Evolutionary conservation across 345 rosid genomes (phyloP), one percentile per base, ranked within the genome.

Genomic region (Pistacia atlantica): DNA sequence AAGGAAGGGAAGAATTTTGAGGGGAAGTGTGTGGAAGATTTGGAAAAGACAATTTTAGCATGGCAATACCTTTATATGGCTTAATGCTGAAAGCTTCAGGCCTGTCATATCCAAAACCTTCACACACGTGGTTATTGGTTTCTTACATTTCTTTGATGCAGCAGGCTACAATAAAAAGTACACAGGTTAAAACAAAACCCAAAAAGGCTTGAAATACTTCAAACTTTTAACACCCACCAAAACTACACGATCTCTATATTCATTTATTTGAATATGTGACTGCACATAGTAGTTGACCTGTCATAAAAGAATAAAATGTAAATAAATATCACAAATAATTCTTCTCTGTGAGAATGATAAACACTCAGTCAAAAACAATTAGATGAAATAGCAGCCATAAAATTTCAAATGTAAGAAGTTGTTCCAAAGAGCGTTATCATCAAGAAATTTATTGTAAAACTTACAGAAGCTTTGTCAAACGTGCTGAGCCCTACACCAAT

Each of bases 61-160:
- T 12, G 31, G 70, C 33, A 45, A 54, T 80, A 93, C 97, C 97
- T 92, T 96, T 80, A 92, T 90, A 77, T 96, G 96, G 87, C 86
- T 88, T 37, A 93, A 82, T 5, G 98, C 97, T 51, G 98, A 92
- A 80, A 96, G 87, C 86, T 85, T 93, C 74, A 93, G 80, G 69
- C 99, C 99, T 58, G 98, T 87, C 98, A 96, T 93, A 80, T 96
- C 99, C 54, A 96, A 79, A 84, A 96, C 87, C 84, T 96, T 96
- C 69, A 92, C 78, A 61, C 99, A 91, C 37, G 93, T 92, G 63
- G 93, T 92, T 84, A 93, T 88, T 11, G 99, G 97, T 69, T 89
- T 84, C 58, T 92, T 93, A 61, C 90, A 67, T 78, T 86, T 96
- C 74, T 84, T 89, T 35, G 97, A 91, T 69, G 92, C 87, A 62